Conservation (phyloP, 441 rosid genomes). For the Eruca vesicaria region DNA sequence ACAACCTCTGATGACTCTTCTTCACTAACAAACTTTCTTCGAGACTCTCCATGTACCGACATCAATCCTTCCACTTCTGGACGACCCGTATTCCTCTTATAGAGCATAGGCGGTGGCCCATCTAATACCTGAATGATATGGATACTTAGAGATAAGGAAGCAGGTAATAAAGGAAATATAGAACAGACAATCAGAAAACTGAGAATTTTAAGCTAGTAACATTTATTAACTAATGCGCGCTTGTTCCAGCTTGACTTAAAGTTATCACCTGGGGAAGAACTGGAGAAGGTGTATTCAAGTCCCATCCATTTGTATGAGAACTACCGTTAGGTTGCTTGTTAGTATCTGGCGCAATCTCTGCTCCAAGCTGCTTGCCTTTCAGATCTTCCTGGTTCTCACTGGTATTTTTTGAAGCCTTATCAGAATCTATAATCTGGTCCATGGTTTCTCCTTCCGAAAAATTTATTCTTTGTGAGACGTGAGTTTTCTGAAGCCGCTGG, state of each 20-base stretch:
- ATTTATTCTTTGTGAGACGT: conserved; percentile 23
- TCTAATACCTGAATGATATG: conserved; percentile 42
- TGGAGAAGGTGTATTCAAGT: conserved; percentile 53
- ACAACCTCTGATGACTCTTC: conserved; percentile 45
- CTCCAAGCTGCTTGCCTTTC: conserved; percentile 37
- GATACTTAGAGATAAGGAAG: conserved; percentile 15
- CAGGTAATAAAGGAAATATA: conserved; percentile 1
- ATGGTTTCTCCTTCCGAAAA: conserved; percentile 20
- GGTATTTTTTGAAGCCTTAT: conserved; percentile 35
- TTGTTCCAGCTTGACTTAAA: conserved; percentile 9
- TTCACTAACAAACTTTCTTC: conserved; percentile 39
- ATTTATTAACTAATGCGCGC: neutral
- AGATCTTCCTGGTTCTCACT: conserved; percentile 34
- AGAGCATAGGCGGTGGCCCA: conserved; percentile 42
- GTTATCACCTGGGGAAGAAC: conserved; percentile 42
- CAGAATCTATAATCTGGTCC: conserved; percentile 27
- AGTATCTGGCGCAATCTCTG: conserved; percentile 30
- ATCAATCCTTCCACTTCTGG: conserved; percentile 37
- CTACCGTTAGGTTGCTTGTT: conserved; percentile 33
- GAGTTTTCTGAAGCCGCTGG: conserved; percentile 39
- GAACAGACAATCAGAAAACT: neutral
- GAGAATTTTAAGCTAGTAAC: neutral
- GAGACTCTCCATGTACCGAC: conserved; percentile 35
- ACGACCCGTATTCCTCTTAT: conserved; percentile 39
- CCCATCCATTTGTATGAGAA: conserved; percentile 39